Conservation (phyloP, 1,284 basidiomycete genomes). For the Apiotrichum mycotoxinovorans region DNA sequence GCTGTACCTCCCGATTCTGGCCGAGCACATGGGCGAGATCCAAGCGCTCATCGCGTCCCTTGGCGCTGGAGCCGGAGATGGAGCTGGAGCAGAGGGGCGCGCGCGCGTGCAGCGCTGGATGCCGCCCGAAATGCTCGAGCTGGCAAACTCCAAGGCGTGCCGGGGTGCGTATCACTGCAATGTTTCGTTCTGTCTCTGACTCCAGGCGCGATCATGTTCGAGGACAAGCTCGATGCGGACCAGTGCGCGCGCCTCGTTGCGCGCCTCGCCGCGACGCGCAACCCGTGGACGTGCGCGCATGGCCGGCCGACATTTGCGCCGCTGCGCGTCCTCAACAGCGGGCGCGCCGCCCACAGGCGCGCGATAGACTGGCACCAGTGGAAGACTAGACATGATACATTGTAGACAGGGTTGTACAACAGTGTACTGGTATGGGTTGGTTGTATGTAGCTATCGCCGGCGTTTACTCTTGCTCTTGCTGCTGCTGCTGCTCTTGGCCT, state of each 20-base stretch:
- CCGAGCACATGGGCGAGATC: conserved; percentile 29
- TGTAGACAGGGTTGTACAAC: conserved; percentile 1
- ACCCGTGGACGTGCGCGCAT: conserved; percentile 93
- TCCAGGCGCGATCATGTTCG: conserved; percentile 93
- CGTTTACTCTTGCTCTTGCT: not conserved
- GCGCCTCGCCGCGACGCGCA: conserved; percentile 64
- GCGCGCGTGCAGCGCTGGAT: conserved; percentile 68
- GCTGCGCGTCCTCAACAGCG: conserved; percentile 29
- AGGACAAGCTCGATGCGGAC: conserved; percentile 64
- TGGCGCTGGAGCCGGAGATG: conserved; percentile 3
- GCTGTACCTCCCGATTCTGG: conserved; percentile 31
- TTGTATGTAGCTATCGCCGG: not conserved
- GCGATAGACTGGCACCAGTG: conserved; percentile 27
- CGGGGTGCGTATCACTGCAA: conserved; percentile 74
- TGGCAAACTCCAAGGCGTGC: conserved; percentile 89
- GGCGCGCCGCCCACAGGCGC: not conserved
- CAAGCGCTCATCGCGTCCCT: conserved; percentile 28
- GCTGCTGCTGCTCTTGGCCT: not conserved
- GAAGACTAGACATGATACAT: not conserved
- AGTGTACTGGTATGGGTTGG: not conserved
- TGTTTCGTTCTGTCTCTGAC: conserved; percentile 4
- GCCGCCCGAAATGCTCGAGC: conserved; percentile 69
- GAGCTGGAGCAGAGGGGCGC: conserved; percentile 21
- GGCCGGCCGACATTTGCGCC: conserved; percentile 56
- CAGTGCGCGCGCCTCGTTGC: conserved; percentile 69